phyloP scores from a whole-genome alignment of 441 rosid genomes.

The Populus trichocarpa region DNA sequence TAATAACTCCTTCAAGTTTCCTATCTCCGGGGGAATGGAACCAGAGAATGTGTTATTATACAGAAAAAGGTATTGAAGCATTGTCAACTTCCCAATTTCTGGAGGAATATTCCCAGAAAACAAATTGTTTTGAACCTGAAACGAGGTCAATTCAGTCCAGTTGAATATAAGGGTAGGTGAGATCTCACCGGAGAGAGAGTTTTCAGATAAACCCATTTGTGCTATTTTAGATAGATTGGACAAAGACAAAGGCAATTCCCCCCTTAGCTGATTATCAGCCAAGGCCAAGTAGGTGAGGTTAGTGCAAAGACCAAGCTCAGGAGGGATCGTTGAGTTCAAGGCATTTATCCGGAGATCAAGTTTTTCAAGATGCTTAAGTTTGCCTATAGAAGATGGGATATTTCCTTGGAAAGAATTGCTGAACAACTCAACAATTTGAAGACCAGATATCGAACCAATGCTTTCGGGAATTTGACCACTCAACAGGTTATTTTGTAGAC shows the following conservation, averaged over 20 bases:
- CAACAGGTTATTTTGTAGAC: too few relatives aligned
- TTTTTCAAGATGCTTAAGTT: conserved; percentile 35
- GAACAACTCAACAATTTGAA: conserved; percentile 23
- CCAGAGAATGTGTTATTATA: too few relatives aligned
- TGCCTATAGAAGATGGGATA: conserved; percentile 63
- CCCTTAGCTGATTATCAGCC: too few relatives aligned
- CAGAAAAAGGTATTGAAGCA: too few relatives aligned
- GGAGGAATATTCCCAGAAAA: conserved; percentile 48
- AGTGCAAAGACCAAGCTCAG: conserved; percentile 19
- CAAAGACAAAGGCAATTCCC: conserved; percentile 34
- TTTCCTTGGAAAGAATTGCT: conserved; percentile 38
- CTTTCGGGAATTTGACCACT: too few relatives aligned
- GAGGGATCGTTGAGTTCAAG: conserved; percentile 51
- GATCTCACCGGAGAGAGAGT: conserved; percentile 44
- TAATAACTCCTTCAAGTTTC: too few relatives aligned
- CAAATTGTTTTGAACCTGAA: conserved; percentile 53
- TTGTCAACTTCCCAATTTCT: conserved; percentile 9
- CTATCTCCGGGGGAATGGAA: too few relatives aligned
- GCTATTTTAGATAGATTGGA: conserved; percentile 36
- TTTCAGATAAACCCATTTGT: conserved; percentile 39
- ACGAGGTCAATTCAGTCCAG: conserved; percentile 44
- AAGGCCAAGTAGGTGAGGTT: too few relatives aligned
- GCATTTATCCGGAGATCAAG: conserved; percentile 42
- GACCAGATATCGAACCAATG: too few relatives aligned
- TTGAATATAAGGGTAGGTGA: conserved; percentile 35